These are phyloP conservation scores for Emmonsiellopsis sp. DNA, from an alignment of 2,329 filamentous ascomycete species.

Conservation along the genomic window DNA sequence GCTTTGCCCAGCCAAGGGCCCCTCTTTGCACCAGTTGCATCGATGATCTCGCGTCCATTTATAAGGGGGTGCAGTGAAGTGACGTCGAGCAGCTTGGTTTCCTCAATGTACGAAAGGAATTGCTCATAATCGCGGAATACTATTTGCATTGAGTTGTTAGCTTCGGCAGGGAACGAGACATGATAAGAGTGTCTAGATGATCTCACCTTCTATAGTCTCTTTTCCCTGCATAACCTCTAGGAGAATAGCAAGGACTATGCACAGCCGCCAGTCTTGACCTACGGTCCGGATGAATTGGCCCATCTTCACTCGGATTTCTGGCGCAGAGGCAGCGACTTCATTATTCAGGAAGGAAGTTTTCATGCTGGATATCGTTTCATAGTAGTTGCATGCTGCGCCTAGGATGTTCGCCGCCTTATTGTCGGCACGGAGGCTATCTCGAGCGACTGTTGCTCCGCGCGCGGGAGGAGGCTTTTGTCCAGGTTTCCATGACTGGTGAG, in stretches of 20 bases:
- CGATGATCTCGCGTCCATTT: slow-evolving; percentile 65
- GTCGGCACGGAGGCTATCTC: slow-evolving; percentile 69
- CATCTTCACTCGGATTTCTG: slow-evolving; percentile 29
- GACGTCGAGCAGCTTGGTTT: slow-evolving; percentile 41
- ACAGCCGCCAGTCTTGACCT: slow-evolving; percentile 32
- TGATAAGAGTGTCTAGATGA: not conserved
- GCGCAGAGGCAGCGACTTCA: slow-evolving; percentile 19
- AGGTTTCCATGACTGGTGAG: slow-evolving; percentile 24
- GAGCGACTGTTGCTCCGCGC: slow-evolving; percentile 54
- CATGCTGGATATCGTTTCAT: slow-evolving; percentile 52
- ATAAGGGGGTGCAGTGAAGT: slow-evolving; percentile 55
- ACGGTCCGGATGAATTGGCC: slow-evolving; percentile 27
- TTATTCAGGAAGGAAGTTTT: slow-evolving; percentile 37
- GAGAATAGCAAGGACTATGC: slow-evolving; percentile 30
- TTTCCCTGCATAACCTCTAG: slow-evolving; percentile 28
- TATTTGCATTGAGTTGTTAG: slow-evolving; percentile 9
- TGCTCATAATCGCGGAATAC: slow-evolving; percentile 43
- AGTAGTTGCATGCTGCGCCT: slow-evolving; percentile 54
- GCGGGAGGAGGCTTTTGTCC: slow-evolving; percentile 48
- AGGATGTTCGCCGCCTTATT: slow-evolving; percentile 67
- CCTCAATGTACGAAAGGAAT: slow-evolving; percentile 45
- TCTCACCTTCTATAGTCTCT: slow-evolving; percentile 24
- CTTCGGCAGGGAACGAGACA: not conserved
- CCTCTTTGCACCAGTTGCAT: slow-evolving; percentile 55
- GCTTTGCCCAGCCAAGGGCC: slow-evolving; percentile 78